Percentiles rank a stretch among this genome's conserved stretches.
phyloP scores from a whole-genome alignment of 176 grass and related monocot species.

The Hordeum vulgare region DNA sequence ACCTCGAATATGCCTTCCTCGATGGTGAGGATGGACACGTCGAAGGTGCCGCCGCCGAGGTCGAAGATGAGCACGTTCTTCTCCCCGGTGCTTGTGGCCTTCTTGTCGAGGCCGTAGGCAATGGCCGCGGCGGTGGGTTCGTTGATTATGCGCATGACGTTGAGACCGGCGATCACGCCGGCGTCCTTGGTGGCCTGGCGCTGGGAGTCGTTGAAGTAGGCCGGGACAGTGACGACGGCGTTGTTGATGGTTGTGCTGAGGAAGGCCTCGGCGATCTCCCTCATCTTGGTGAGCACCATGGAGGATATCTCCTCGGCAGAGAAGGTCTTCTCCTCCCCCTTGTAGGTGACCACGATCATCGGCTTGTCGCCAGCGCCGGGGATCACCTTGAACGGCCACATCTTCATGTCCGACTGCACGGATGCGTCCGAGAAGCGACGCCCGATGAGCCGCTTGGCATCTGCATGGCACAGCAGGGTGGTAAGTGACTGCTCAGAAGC shows the following conservation, averaged over 20 bases:
- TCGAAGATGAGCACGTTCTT: slow-evolving; percentile 93
- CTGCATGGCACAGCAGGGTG: slow-evolving; percentile 17
- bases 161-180: slow-evolving; percentile 65
- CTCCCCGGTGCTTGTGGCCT: slow-evolving; percentile 35
- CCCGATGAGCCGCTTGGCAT: slow-evolving; percentile 79
- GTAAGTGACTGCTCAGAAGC: not conserved
- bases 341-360: slow-evolving; percentile 68
- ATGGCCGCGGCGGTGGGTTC: slow-evolving; percentile 78
- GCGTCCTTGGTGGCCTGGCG: slow-evolving; percentile 93
- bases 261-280: slow-evolving; percentile 61
- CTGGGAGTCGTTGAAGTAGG: slow-evolving; percentile 90
- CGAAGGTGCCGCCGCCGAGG: slow-evolving; percentile 88
- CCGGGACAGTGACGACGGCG: slow-evolving; percentile 74
- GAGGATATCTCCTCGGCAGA: slow-evolving; percentile 80
- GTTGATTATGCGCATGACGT: slow-evolving; percentile 86
- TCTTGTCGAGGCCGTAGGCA: slow-evolving; percentile 87
- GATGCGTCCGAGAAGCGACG: slow-evolving; percentile 65
- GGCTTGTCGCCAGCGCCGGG: slow-evolving; percentile 61
- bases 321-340: slow-evolving; percentile 78
- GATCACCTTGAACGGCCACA: slow-evolving; percentile 89
- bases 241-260: slow-evolving; percentile 54
- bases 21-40: slow-evolving; percentile 86
- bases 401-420: slow-evolving; percentile 76
- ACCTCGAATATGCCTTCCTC: slow-evolving; percentile 90
- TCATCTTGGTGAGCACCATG: slow-evolving; percentile 90